Conservation (phyloP, 1,284 basidiomycete species). For the Pyrrhoderma lamaoense region DNA sequence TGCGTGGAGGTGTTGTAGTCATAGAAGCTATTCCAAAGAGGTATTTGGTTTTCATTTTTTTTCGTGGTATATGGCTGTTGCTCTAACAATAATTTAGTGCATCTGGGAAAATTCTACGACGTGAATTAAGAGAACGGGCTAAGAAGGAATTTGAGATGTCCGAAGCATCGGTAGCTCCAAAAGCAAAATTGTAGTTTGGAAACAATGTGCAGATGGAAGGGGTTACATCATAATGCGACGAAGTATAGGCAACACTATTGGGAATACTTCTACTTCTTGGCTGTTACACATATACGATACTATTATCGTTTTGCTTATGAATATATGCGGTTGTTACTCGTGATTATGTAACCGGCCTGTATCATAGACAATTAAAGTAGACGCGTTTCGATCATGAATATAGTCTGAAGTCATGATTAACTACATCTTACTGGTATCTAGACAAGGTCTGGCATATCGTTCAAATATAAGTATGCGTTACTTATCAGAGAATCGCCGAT, state of each 20-base stretch:
- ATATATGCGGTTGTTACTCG: too few relatives aligned
- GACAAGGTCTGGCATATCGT: slow-evolving; percentile 60
- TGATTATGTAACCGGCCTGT: background rate
- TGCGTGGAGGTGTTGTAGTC: slow-evolving; percentile 57
- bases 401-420: slow-evolving; percentile 51
- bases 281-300: too few relatives aligned
- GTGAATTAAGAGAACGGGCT: slow-evolving; percentile 52
- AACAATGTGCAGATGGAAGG: too few relatives aligned
- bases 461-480: background rate
- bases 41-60: slow-evolving; percentile 23
- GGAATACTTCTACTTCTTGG: too few relatives aligned
- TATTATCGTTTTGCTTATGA: too few relatives aligned
- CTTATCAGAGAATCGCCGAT: background rate
- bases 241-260: too few relatives aligned
- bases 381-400: background rate
- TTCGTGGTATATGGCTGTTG: background rate
- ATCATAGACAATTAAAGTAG: background rate
- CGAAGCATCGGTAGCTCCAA: background rate
- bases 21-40: slow-evolving; percentile 62
- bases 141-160: slow-evolving; percentile 36
- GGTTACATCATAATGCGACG: background rate
- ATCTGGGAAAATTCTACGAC: slow-evolving; percentile 64
- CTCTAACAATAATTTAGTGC: slow-evolving; percentile 30
- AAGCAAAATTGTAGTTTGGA: slow-evolving; percentile 11
- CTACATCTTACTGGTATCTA: slow-evolving; percentile 88